These are phyloP conservation scores for Cyberlindnera maclurae DNA, from an alignment of 805 yeast genomes.

Conservation along the genomic window DNA sequence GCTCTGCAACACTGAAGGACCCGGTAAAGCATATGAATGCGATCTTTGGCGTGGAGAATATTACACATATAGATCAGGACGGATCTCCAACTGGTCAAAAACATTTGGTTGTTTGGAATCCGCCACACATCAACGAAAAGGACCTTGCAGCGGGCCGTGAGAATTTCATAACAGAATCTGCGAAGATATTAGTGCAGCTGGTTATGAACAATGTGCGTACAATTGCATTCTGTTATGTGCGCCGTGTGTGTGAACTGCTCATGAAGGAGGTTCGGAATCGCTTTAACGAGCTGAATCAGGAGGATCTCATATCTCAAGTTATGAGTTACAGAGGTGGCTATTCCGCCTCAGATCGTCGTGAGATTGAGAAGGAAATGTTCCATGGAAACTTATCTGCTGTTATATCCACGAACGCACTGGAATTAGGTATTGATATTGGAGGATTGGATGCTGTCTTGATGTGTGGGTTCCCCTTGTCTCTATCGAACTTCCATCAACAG, in stretches of 20 bases:
- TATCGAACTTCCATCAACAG: conserved; percentile 88
- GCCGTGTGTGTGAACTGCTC: conserved; percentile 78
- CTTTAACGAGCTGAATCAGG: conserved; percentile 36
- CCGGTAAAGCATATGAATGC: conserved; percentile 68
- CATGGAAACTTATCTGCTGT: conserved; percentile 79
- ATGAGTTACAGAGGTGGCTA: conserved; percentile 97
- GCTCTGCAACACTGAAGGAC: conserved; percentile 85
- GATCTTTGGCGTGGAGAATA: conserved; percentile 61
- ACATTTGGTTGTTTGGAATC: conserved; percentile 75
- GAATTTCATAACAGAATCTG: conserved; percentile 68
- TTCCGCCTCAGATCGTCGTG: conserved; percentile 75
- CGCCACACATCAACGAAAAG: conserved; percentile 57
- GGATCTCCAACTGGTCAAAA: conserved; percentile 87
- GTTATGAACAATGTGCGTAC: conserved; percentile 62
- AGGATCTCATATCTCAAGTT: conserved; percentile 50
- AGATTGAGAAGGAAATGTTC: conserved; percentile 87
- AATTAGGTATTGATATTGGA: conserved; percentile 93
- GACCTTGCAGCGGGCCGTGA: conserved; percentile 58
- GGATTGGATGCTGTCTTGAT: conserved; percentile 84
- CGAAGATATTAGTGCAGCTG: conserved; percentile 61
- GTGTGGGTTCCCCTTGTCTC: conserved; percentile 87
- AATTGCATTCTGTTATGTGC: conserved; percentile 83
- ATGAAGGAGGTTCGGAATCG: conserved; percentile 75
- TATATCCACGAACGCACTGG: conserved; percentile 91
- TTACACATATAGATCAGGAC: conserved; percentile 60